These are phyloP conservation scores for Babesia bigemina DNA, from an alignment of 169 alveolate species.

Conservation along the genomic window DNA sequence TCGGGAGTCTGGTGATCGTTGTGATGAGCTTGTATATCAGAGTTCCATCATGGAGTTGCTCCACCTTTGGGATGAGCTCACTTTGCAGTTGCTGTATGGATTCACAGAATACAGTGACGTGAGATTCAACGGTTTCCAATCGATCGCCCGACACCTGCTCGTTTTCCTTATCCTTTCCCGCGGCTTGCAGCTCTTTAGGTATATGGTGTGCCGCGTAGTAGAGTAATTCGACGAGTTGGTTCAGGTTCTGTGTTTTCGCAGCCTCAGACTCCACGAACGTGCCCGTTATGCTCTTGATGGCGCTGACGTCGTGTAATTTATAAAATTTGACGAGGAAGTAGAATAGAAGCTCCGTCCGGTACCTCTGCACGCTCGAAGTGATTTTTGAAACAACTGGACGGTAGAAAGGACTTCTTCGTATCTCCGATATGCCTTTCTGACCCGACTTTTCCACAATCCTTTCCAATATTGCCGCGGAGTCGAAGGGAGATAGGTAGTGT, in stretches of 20 bases:
- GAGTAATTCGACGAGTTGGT: slow-evolving; percentile 43
- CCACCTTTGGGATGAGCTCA: slow-evolving; percentile 11
- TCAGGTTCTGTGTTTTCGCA: slow-evolving; percentile 10
- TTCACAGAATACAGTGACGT: slow-evolving; percentile 9
- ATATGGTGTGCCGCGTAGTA: slow-evolving; percentile 56
- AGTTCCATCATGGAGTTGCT: slow-evolving; percentile 21
- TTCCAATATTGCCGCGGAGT: slow-evolving; percentile 52
- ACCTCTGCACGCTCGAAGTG: slow-evolving; percentile 29
- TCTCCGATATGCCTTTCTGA: slow-evolving; percentile 17
- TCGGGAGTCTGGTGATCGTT: slow-evolving; percentile 41
- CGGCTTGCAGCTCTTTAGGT: slow-evolving; percentile 12
- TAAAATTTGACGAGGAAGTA: slow-evolving; percentile 52
- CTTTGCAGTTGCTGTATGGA: slow-evolving; percentile 21
- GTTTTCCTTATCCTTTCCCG: not conserved
- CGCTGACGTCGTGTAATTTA: slow-evolving; percentile 49
- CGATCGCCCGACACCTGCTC: not conserved
- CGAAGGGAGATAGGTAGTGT: slow-evolving; percentile 55
- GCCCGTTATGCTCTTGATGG: slow-evolving; percentile 27
- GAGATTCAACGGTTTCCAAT: not conserved
- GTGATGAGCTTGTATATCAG: slow-evolving; percentile 43
- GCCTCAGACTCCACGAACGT: slow-evolving; percentile 31
- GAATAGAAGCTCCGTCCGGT: slow-evolving; percentile 44
- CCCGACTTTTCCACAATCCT: slow-evolving; percentile 10
- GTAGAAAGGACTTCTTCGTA: slow-evolving; percentile 38
- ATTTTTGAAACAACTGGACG: slow-evolving; percentile 31